Evolutionary conservation across 176 grass and related monocot genomes (phyloP).

Genomic region (Musa itinerans): DNA sequence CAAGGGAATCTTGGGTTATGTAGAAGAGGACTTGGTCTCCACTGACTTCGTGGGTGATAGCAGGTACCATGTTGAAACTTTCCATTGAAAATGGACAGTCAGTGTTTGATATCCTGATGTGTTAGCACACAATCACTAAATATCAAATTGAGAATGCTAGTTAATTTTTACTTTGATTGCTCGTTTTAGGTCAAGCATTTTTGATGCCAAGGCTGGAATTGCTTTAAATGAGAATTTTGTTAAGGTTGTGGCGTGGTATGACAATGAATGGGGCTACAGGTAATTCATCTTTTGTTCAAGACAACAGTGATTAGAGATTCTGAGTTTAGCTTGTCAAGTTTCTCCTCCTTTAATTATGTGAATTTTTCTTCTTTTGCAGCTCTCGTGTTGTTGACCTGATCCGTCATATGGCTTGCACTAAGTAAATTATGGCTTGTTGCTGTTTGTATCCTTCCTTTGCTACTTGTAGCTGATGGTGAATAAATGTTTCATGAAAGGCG

Average conservation of each 20-base stretch:
- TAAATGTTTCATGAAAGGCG: too few relatives aligned
- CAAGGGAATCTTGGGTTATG: slow-evolving; percentile 77
- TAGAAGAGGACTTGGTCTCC: slow-evolving; percentile 78
- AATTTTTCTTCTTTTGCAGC: slow-evolving; percentile 18
- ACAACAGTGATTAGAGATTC: background rate
- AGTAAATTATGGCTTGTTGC: slow-evolving; percentile 15
- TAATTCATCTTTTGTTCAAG: slow-evolving; percentile 1
- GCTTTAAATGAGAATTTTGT: slow-evolving; percentile 58
- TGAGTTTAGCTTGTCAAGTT: background rate
- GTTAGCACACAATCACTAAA: too few relatives aligned
- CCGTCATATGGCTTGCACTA: slow-evolving; percentile 54
- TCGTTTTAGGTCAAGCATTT: slow-evolving; percentile 70
- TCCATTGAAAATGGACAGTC: too few relatives aligned
- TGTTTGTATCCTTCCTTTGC: too few relatives aligned
- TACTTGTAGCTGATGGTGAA: too few relatives aligned
- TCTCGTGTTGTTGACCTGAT: slow-evolving; percentile 64
- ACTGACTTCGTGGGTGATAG: slow-evolving; percentile 63
- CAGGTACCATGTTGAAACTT: slow-evolving; percentile 35
- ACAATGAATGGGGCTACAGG: slow-evolving; percentile 78
- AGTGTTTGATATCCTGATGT: background rate
- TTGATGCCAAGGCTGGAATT: slow-evolving; percentile 79
- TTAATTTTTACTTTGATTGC: background rate
- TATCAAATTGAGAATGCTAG: too few relatives aligned
- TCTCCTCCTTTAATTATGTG: background rate
- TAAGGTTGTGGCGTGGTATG: slow-evolving; percentile 75